These are phyloP conservation scores for Golubevia pallescens DNA, from an alignment of 1,284 basidiomycete genomes.

Conservation along the genomic window DNA sequence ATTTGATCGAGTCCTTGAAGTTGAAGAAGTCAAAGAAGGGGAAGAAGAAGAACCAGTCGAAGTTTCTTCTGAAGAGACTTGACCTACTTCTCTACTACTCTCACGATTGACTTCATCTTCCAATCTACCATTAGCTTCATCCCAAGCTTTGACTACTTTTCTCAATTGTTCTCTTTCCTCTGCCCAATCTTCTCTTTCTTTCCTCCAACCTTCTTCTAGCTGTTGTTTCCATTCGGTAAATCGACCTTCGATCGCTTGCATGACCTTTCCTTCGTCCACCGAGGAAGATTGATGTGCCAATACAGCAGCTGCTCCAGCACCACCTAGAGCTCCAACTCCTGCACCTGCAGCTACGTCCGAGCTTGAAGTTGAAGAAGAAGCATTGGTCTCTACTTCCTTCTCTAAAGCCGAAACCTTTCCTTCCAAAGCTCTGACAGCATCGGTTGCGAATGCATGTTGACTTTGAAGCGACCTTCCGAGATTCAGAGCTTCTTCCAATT, in stretches of 20 bases:
- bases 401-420: conserved; percentile 68
- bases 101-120: conserved; percentile 67
- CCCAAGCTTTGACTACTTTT: conserved; percentile 82
- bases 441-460: conserved; percentile 79
- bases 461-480: conserved; percentile 77
- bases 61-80: too few relatives aligned
- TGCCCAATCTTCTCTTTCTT: conserved; percentile 80
- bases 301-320: neutral
- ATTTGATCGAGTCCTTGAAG: too few relatives aligned
- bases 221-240: conserved; percentile 71
- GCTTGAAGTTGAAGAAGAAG: neutral
- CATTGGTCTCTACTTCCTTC: conserved; percentile 30
- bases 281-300: conserved; percentile 7
- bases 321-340: conserved; percentile 8
- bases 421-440: conserved; percentile 78
- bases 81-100: too few relatives aligned
- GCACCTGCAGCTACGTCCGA: too few relatives aligned
- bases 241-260: conserved; percentile 73
- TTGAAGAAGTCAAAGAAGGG: too few relatives aligned
- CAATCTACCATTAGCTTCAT: conserved; percentile 68
- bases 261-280: conserved; percentile 61
- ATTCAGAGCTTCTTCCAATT: conserved; percentile 79
- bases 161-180: conserved; percentile 78
- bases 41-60: too few relatives aligned
- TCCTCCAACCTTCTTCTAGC: conserved; percentile 64